Percentiles rank a stretch among this genome's conserved stretches.
phyloP scores from a whole-genome alignment of 1,284 basidiomycete species.

The Irpex sp. region DNA sequence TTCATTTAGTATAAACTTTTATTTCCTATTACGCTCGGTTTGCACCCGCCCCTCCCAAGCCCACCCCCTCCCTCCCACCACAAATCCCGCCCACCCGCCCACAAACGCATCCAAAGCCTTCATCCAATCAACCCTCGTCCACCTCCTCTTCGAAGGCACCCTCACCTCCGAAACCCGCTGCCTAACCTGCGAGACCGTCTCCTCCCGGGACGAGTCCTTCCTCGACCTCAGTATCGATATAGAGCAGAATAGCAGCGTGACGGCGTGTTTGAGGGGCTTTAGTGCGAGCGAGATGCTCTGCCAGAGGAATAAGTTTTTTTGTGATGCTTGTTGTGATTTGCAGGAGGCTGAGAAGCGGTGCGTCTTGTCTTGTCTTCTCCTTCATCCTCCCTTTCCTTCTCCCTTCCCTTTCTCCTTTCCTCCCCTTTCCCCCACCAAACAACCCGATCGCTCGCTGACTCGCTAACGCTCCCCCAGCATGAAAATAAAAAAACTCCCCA shows the following conservation, averaged over 20 bases:
- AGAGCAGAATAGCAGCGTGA: constrained; percentile 94
- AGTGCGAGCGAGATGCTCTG: constrained; percentile 98
- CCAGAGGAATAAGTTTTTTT: constrained; percentile 98
- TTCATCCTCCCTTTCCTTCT: not conserved
- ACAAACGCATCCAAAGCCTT: not conserved
- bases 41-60: too few relatives aligned
- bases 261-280: constrained; percentile 93
- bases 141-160: constrained; percentile 89
- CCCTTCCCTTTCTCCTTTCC: too few relatives aligned
- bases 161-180: constrained; percentile 97
- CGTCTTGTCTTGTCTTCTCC: constrained; percentile 25
- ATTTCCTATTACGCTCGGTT: too few relatives aligned
- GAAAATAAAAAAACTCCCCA: constrained; percentile 96
- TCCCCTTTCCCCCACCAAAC: too few relatives aligned
- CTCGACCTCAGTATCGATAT: constrained; percentile 98
- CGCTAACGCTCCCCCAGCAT: constrained; percentile 52
- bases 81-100: constrained; percentile 25
- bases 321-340: constrained; percentile 92
- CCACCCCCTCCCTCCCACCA: constrained; percentile 20
- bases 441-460: not conserved
- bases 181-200: constrained; percentile 96
- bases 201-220: constrained; percentile 93
- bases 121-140: constrained; percentile 72
- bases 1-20: too few relatives aligned
- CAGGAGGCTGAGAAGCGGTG: constrained; percentile 98